Evolutionary conservation across 73 alveolate species (phyloP), one percentile per base, ranked within the genome.

Genomic region (Paramecium pentaurelia): DNA sequence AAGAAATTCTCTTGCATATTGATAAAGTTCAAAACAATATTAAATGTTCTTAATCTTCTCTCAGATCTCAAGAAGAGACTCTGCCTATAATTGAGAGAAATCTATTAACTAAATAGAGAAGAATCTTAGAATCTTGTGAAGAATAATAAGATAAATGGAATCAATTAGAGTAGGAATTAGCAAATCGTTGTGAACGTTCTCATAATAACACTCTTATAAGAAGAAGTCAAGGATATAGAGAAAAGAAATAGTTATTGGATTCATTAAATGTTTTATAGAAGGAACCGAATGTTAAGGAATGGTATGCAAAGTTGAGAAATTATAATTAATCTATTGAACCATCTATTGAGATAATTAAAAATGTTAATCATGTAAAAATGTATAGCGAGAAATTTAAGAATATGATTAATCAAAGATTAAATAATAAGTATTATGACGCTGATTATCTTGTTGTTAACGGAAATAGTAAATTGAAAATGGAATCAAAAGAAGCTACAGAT

Each of bases 81-180:
- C 32, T 80, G 12, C 91, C 91, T 14, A 10, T 80, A 14, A 45
- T 80, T 47, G 91, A 80, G n/a, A 80, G 47, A 49, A 40, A 45
- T 27, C 20, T 32, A 40, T 11, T 80, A 11, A 80, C 77, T n/a
- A 80, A 45, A 80, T 30, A 80, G 30, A 42, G 91, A 22, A 42
- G 91, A 45, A 27, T 18, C 8, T 25, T 80, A 47, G 73, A 80
- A 27, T 32, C 47, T 2, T 47, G 20, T 18, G 47, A 45, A 45
- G 77, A 47, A 47, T 25, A 80, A 27, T 27, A 44, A 11, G 32
- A 49, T 0, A 44, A 44, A 44, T 80, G 91, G 77, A 44, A 80
- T 11, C 10, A 44, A 6, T 14, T 80, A 22, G 20, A 28, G 10
- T 18, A 44, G 8, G 28, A 36, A 42, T 49, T 80, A 45, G 38